A percentile compares a stretch with the other conserved stretches of the same genome.
phyloP scores from a whole-genome alignment of 1,139 yeast species.

The Pichia sp. region DNA sequence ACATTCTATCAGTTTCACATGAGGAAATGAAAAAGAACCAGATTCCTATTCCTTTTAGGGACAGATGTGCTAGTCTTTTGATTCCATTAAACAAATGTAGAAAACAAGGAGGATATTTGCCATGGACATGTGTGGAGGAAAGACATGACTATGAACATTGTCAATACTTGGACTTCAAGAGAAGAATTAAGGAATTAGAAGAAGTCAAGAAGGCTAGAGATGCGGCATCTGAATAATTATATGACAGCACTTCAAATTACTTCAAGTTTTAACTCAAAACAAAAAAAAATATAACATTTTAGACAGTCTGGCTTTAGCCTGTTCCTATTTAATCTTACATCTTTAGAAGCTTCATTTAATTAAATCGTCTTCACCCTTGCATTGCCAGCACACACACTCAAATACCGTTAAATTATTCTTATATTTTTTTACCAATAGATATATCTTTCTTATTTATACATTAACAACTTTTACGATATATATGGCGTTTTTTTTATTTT shows the following conservation, averaged over 20 bases:
- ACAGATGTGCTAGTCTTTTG: constrained; percentile 74
- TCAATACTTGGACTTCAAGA: constrained; percentile 73
- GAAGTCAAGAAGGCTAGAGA: constrained; percentile 41
- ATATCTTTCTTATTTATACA: neutral
- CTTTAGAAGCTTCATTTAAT: too few species aligned
- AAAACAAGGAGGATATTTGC: constrained; percentile 44
- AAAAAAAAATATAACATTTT: too few species aligned
- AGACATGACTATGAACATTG: constrained; percentile 84
- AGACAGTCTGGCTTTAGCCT: too few species aligned
- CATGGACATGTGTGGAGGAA: constrained; percentile 72
- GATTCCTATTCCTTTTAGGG: constrained; percentile 78
- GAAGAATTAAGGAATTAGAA: constrained; percentile 71
- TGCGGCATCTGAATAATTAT: constrained; percentile 7
- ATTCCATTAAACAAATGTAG: constrained; percentile 60
- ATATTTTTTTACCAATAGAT: neutral
- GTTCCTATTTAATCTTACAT: too few species aligned
- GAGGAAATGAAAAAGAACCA: constrained; percentile 79
- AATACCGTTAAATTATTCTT: neutral
- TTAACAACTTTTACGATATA: neutral
- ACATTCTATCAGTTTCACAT: constrained; percentile 47
- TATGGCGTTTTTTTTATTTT: neutral
- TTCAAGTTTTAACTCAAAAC: neutral
- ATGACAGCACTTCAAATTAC: neutral
- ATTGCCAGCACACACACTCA: neutral
- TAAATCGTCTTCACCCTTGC: neutral